Percentiles rank a stretch among this genome's conserved stretches.
These are phyloP conservation scores for Zoysia pacifica DNA, from an alignment of 176 grass and related monocot species.

Conservation along the genomic window DNA sequence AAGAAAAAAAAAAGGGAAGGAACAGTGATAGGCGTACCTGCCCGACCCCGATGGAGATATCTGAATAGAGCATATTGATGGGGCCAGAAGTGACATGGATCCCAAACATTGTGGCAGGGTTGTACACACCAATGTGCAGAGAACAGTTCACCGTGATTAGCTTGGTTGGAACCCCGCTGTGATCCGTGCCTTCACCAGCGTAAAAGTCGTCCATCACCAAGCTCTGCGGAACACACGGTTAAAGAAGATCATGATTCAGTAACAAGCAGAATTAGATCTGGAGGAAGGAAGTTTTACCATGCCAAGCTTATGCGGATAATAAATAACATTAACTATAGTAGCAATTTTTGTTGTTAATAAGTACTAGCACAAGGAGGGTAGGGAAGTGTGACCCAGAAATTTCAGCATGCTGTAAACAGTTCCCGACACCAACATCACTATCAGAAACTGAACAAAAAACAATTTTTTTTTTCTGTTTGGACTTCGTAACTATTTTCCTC, in stretches of 20 bases:
- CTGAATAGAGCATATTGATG: conserved; percentile 69
- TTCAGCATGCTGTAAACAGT: conserved; percentile 30
- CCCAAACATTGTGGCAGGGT: conserved; percentile 86
- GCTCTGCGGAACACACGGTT: conserved; percentile 54
- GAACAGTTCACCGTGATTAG: conserved; percentile 89
- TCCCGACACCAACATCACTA: conserved; percentile 18
- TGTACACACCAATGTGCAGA: conserved; percentile 71
- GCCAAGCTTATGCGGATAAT: not conserved
- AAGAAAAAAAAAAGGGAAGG: not conserved
- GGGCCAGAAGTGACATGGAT: conserved; percentile 93
- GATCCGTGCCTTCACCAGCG: conserved; percentile 82
- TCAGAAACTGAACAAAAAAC: not conserved
- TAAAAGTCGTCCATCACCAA: conserved; percentile 78
- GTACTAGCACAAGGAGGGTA: not conserved
- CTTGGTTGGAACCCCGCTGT: conserved; percentile 87
- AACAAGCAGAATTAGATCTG: not conserved
- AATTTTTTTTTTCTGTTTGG: not conserved
- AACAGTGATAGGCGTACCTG: conserved; percentile 46
- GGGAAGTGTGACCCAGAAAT: not conserved
- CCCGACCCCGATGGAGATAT: conserved; percentile 77
- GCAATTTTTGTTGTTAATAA: not conserved
- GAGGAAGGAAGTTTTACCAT: not conserved
- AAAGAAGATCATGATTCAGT: not conserved
- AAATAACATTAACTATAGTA: conserved; percentile 7
- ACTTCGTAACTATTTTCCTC: not conserved